A percentile compares a stretch with the other conserved stretches of the same genome.
These are phyloP conservation scores for Phytophthora pseudosyringae DNA, from an alignment of 352 stramenopile genomes.

Conservation along the genomic window DNA sequence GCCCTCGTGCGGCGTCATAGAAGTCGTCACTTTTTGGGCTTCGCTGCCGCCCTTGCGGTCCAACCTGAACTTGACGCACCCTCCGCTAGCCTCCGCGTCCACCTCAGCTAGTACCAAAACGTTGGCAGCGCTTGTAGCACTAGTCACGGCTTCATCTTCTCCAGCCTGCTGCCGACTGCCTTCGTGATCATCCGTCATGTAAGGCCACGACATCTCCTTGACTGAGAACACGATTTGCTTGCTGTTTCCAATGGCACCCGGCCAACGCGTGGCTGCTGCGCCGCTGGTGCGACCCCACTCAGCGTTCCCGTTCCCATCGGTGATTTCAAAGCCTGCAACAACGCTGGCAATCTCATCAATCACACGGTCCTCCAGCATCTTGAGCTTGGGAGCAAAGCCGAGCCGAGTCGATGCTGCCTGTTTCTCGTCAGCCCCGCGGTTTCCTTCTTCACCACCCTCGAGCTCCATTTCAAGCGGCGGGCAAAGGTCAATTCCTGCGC, in stretches of 20 bases:
- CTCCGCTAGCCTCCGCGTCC: conserved; percentile 63
- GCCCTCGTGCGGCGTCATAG: conserved; percentile 1
- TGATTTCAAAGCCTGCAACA: conserved; percentile 69
- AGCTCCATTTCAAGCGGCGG: conserved; percentile 35
- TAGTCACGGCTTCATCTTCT: conserved; percentile 27
- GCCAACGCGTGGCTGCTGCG: conserved; percentile 29
- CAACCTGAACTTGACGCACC: conserved; percentile 76
- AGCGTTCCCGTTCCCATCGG: conserved; percentile 30
- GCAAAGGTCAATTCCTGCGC: conserved; percentile 70
- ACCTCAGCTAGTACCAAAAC: conserved; percentile 77
- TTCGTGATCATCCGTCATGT: conserved; percentile 45
- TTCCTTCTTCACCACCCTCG: conserved; percentile 9
- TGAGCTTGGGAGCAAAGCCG: conserved; percentile 57
- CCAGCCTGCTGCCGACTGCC: conserved; percentile 27
- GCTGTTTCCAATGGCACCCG: conserved; percentile 43
- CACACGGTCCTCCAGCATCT: conserved; percentile 71
- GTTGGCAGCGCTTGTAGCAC: conserved; percentile 44
- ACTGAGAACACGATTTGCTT: conserved; percentile 78
- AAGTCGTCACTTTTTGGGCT: neutral
- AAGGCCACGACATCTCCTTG: conserved; percentile 82
- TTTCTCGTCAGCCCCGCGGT: conserved; percentile 35
- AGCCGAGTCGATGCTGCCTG: conserved; percentile 24
- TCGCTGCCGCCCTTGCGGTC: conserved; percentile 44
- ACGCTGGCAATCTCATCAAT: conserved; percentile 75
- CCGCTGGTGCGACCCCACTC: conserved; percentile 24